Evolutionary conservation across 306 rosid species (phyloP).

Genomic region (cucumber (Cucumis sativus)): DNA sequence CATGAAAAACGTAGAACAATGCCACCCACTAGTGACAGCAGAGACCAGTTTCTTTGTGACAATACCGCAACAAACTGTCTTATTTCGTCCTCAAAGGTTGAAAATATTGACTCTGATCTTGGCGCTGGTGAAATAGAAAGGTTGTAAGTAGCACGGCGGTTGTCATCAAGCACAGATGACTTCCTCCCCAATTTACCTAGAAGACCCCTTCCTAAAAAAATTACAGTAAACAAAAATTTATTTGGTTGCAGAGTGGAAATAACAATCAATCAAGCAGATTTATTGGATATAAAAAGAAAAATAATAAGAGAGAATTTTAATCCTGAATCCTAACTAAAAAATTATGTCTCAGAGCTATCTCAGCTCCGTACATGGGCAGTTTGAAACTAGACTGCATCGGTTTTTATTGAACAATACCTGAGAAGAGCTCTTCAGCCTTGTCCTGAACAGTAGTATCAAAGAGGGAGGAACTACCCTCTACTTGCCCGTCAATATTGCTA

Average conservation of each 20-base stretch:
- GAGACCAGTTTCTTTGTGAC: constrained; percentile 20
- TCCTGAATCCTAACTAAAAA: background rate
- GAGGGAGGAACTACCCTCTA: constrained; percentile 56
- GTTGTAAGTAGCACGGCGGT: constrained; percentile 76
- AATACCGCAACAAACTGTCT: constrained; percentile 84
- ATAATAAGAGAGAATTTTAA: background rate
- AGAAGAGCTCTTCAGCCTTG: constrained; percentile 54
- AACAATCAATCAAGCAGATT: background rate
- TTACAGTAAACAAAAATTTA: constrained; percentile 1
- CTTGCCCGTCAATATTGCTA: constrained; percentile 44
- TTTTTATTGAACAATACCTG: constrained; percentile 33
- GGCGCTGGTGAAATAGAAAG: constrained; percentile 32
- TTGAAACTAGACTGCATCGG: background rate
- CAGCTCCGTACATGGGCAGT: background rate
- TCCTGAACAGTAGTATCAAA: constrained; percentile 57
- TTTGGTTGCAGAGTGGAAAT: background rate
- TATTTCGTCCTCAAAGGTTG: constrained; percentile 74
- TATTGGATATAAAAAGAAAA: background rate
- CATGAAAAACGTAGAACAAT: constrained; percentile 9
- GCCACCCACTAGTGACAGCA: background rate
- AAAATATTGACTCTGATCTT: constrained; percentile 61
- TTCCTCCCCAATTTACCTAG: constrained; percentile 71
- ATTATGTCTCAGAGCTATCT: background rate
- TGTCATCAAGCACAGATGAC: constrained; percentile 42
- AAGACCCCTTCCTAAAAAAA: constrained; percentile 48